Percentiles rank a stretch among this genome's conserved stretches.
phyloP scores from a whole-genome alignment of 495 filamentous ascomycete genomes.

The Neohortaea acidophila region DNA sequence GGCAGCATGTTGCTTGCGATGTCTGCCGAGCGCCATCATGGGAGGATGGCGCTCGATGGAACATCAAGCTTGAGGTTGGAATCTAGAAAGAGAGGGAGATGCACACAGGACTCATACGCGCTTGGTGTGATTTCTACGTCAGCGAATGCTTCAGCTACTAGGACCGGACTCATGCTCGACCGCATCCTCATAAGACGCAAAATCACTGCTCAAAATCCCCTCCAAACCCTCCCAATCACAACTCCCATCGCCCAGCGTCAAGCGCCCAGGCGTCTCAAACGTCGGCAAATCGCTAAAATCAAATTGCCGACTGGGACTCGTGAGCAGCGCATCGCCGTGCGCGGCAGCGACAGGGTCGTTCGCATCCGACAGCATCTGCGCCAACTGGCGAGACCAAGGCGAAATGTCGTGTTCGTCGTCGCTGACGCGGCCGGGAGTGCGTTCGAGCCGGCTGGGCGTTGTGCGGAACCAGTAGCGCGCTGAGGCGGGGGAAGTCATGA shows the following conservation, averaged over 20 bases:
- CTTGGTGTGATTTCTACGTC: too few relatives aligned
- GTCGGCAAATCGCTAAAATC: constrained; percentile 15
- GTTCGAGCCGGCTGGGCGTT: constrained; percentile 10
- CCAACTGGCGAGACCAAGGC: constrained; percentile 13
- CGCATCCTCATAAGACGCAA: not conserved
- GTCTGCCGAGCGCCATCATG: too few relatives aligned
- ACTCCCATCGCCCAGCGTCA: not conserved
- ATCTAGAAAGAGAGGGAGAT: too few relatives aligned
- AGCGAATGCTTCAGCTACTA: too few relatives aligned
- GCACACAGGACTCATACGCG: too few relatives aligned
- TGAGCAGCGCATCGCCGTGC: not conserved
- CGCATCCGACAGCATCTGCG: constrained; percentile 14
- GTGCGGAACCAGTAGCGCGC: constrained; percentile 16
- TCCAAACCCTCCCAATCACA: constrained; percentile 5
- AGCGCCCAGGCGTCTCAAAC: constrained; percentile 1
- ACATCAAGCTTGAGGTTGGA: too few relatives aligned
- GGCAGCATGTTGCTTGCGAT: too few relatives aligned
- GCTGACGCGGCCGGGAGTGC: constrained; percentile 7
- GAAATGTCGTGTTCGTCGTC: constrained; percentile 4
- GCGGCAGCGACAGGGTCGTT: too few relatives aligned
- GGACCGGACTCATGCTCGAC: too few relatives aligned
- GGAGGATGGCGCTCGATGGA: too few relatives aligned
- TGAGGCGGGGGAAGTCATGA: constrained; percentile 15
- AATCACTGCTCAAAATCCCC: constrained; percentile 2
- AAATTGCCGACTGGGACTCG: constrained; percentile 9